A percentile compares a stretch with the other conserved stretches of the same genome.
Evolutionary conservation across 495 filamentous ascomycete genomes (phyloP).

Genomic region (Podospora pseudocomata): DNA sequence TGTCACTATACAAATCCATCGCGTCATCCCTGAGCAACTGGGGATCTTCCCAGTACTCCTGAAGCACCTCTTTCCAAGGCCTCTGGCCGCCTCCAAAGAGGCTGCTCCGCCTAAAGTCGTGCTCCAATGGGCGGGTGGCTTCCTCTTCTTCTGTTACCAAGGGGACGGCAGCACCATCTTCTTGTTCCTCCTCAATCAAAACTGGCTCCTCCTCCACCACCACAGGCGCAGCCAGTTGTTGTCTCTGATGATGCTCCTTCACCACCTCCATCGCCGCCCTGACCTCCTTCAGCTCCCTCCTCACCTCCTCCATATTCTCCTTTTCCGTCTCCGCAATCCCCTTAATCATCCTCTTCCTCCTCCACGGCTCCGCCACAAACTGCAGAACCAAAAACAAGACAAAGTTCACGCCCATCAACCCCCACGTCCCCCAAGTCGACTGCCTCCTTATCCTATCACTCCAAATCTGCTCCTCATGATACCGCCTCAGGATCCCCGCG

Average conservation of each 20-base stretch:
- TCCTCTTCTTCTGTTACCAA: conserved; percentile 1
- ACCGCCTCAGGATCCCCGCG: conserved; percentile 76
- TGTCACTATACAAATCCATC: conserved; percentile 65
- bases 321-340: conserved; percentile 64
- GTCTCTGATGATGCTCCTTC: conserved; percentile 17
- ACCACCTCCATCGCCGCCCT: conserved; percentile 23
- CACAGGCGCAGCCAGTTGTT: not conserved
- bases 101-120: conserved; percentile 20
- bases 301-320: conserved; percentile 70
- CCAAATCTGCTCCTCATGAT: conserved; percentile 99
- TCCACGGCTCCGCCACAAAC: conserved; percentile 93
- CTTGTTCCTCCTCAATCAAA: not conserved
- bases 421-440: conserved; percentile 97
- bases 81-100: not conserved
- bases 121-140: not conserved
- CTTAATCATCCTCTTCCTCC: conserved; percentile 69
- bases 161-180: not conserved
- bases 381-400: conserved; percentile 84
- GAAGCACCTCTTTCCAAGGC: conserved; percentile 48
- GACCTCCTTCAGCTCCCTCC: conserved; percentile 33
- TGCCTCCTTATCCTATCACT: conserved; percentile 94
- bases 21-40: conserved; percentile 31
- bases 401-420: conserved; percentile 94
- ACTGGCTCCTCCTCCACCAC: not conserved
- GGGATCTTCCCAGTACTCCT: conserved; percentile 38